Evolutionary conservation across 2,329 filamentous ascomycete species (phyloP).

Genomic region (Verticillium zaregamsianum): DNA sequence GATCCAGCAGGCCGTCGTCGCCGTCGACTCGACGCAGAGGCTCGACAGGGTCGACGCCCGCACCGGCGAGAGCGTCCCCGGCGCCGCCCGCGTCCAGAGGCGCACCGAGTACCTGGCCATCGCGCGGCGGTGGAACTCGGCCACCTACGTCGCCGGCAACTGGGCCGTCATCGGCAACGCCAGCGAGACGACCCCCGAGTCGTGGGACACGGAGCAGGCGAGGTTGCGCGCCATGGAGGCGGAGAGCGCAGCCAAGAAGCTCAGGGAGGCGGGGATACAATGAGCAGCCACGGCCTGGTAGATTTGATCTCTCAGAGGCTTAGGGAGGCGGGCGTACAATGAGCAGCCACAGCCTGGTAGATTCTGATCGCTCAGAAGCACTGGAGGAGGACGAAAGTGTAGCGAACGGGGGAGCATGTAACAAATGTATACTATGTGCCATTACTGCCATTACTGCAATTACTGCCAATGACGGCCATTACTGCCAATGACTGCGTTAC

Average conservation of each 20-base stretch:
- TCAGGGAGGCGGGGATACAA: constrained; percentile 27
- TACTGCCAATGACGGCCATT: too few relatives aligned
- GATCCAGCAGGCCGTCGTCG: constrained; percentile 58
- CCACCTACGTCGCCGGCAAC: constrained; percentile 40
- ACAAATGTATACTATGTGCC: not conserved
- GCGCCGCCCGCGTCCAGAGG: constrained; percentile 45
- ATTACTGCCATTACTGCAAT: too few relatives aligned
- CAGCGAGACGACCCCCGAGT: constrained; percentile 45
- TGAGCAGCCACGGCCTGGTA: constrained; percentile 2
- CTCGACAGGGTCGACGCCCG: constrained; percentile 35
- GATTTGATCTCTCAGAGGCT: constrained; percentile 14
- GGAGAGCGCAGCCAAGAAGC: constrained; percentile 4
- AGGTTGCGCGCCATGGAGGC: constrained; percentile 25
- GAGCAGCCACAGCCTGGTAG: too few relatives aligned
- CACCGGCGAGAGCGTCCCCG: constrained; percentile 36
- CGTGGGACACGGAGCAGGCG: constrained; percentile 28
- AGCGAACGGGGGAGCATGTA: not conserved
- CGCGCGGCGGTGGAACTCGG: constrained; percentile 40
- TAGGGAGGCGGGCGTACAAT: too few relatives aligned
- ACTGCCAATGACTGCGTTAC: too few relatives aligned
- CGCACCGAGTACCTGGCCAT: constrained; percentile 64
- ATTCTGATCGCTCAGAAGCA: not conserved
- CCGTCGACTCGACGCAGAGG: constrained; percentile 53
- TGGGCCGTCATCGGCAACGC: constrained; percentile 67
- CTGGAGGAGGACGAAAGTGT: constrained; percentile 9